Evolutionary conservation across 1,139 yeast species (phyloP).

Genomic region (Scheffersomyces stambukii): DNA sequence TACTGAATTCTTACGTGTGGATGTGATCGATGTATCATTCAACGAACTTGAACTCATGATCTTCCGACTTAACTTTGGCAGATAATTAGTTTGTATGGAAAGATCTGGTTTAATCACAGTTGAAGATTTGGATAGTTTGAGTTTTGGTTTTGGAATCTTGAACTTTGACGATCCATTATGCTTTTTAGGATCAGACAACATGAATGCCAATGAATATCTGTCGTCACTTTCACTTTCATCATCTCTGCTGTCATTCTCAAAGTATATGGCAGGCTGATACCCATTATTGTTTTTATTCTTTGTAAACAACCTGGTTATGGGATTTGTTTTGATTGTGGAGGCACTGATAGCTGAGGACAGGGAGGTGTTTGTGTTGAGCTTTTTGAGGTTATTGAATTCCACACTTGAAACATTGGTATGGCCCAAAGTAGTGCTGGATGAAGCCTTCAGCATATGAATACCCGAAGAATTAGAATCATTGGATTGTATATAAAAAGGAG

Average conservation of each 20-base stretch:
- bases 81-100: background rate
- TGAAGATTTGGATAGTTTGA: background rate
- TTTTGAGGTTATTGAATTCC: slow-evolving; percentile 38
- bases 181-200: slow-evolving; percentile 5
- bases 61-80: slow-evolving; percentile 9
- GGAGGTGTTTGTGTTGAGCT: slow-evolving; percentile 31
- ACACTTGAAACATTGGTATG: slow-evolving; percentile 33
- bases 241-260: slow-evolving; percentile 4
- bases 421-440: background rate
- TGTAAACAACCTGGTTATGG: slow-evolving; percentile 33
- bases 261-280: background rate
- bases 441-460: slow-evolving; percentile 7
- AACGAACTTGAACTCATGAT: slow-evolving; percentile 20
- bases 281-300: slow-evolving; percentile 22
- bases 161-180: background rate
- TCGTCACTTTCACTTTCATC: slow-evolving; percentile 13
- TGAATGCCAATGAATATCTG: slow-evolving; percentile 15
- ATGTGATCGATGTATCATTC: slow-evolving; percentile 13
- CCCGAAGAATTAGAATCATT: slow-evolving; percentile 21
- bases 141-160: slow-evolving; percentile 1
- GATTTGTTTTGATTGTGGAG: slow-evolving; percentile 22
- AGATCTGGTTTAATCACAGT: background rate
- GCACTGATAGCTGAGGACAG: slow-evolving; percentile 19
- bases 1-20: slow-evolving; percentile 22
- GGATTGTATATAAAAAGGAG: slow-evolving; percentile 18